Evolutionary conservation across 2,329 filamentous ascomycete genomes (phyloP), one percentile per base, ranked within the genome.

Genomic region (Bipolaris victoriae): DNA sequence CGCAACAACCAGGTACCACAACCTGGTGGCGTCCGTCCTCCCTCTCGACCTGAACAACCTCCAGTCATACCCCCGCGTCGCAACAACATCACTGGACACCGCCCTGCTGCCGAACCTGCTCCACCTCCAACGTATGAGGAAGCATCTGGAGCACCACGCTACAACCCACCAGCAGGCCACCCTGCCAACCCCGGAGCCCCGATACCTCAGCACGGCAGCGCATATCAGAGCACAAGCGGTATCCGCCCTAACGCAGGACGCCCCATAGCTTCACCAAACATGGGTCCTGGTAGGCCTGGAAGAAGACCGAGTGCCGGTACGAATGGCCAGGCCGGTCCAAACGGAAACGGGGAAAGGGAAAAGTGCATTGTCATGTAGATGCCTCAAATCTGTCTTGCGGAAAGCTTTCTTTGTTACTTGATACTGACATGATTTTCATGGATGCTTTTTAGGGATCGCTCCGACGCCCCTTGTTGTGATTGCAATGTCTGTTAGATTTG

Each of bases 61-160:
- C 81, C 82, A 0, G 61, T 74, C 0, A 80, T 84, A 6, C 81
- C 80, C 29, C 80, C 80, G 0, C 77, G 80, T 4, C 69, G 76
- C 31, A 77, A 71, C 61, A 74, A 72, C 40, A 64, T 69, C 26
- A 71, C 66, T 46, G 61, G 76, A 66, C 54, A 78, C 75, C 46
- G 78, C 65, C 49, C 74, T 1, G 68, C 67, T 33, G 72, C 71
- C 13, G 80, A 84, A 22, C 82, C 86, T 26, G 82, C 80, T 0
- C 86, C 86, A 1, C 87, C 86, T 1, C 88, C 88, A 4, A 82
- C 83, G 0, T 90, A 90, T 66, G 88, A 90, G 70, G 85, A 89
- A 71, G 85, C 86, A 16, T 82, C 86, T 0, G 82, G 77, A 13
- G 80, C 81, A 41, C 80, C 81, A n/a, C 80, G 80, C 2, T 88